Evolutionary conservation across 2,329 filamentous ascomycete genomes (phyloP), one percentile per base, ranked within the genome.

Genomic region (Penicillium sp.): DNA sequence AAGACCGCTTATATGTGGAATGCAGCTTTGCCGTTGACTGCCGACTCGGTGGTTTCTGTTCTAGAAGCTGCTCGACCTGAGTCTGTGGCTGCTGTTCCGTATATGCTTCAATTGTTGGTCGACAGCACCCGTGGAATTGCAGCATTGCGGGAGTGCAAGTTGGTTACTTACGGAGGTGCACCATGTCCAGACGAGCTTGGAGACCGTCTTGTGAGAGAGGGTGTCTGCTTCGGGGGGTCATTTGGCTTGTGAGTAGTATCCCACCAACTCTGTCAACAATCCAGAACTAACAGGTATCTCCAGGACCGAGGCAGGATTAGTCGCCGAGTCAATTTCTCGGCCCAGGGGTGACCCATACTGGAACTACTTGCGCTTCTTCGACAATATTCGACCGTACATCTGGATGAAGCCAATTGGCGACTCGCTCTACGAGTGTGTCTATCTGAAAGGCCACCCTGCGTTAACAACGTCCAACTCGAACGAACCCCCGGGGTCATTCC

Each of bases 221-320:
- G 66, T 2, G 65, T 73, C 6, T 61, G 56, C 2, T 61, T 74
- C 6, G 66, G 67, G 0, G 64, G 68, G 0, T 64, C 68, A n/a
- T 72, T 72, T 50, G 71, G 70, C 28, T 43, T 70, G 69, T 72
- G 54, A 52, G 69, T 60, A 23, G 22, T 2, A 2, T 3, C 9
- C 18, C 26, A 18, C 29, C 26, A 13, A 36, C 6, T 4, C 13
- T 26, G 10, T 6, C 20, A 8, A 22, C 14, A 16, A 8, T 23
- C 9, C 1, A 14, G 1, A 23, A 36, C 26, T 39, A 4, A n/a
- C 1, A 7, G 2, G 4, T 6, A 13, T 28, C n/a, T 22, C 0
- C 31, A 72, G 70, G 42, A 73, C 71, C 6, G 71, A 74, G 50
- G 68, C 70, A 10, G 72, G 72, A 3, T 63, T 72, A 4, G 63